phyloP scores from a whole-genome alignment of 2,329 filamentous ascomycete genomes.

The Sporothrix inflata region DNA sequence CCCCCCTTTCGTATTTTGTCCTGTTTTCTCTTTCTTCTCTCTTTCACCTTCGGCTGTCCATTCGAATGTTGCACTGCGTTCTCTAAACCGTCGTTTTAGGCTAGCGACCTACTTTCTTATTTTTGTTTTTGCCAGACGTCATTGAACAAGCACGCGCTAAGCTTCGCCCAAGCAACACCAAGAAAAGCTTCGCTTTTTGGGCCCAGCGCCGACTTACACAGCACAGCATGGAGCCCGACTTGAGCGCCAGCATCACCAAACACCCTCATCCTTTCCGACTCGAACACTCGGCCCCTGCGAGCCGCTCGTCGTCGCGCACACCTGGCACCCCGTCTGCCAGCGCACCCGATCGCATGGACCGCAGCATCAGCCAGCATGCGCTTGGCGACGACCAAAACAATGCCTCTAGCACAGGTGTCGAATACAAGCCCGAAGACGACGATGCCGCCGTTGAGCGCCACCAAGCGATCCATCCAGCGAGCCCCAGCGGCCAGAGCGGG shows the following conservation, averaged over 20 bases:
- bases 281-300: constrained; percentile 38
- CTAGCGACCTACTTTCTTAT: constrained; percentile 11
- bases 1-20: neutral
- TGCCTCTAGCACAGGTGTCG: constrained; percentile 53
- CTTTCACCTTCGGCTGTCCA: neutral
- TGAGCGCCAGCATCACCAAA: constrained; percentile 40
- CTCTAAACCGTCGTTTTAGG: neutral
- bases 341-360: constrained; percentile 29
- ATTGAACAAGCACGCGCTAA: neutral
- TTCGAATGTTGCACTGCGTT: neutral
- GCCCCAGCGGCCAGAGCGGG: constrained; percentile 18
- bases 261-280: constrained; percentile 49
- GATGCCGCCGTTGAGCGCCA: constrained; percentile 50
- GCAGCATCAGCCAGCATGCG: constrained; percentile 37
- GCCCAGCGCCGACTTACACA: neutral
- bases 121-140: neutral
- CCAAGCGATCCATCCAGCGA: constrained; percentile 34
- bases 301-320: constrained; percentile 38
- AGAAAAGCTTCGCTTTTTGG: constrained; percentile 18
- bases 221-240: constrained; percentile 40
- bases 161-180: neutral
- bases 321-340: constrained; percentile 32
- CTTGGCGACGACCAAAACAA: constrained; percentile 37
- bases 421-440: constrained; percentile 44
- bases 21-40: neutral